phyloP scores from a whole-genome alignment of 2,329 filamentous ascomycete genomes.

The Arthrobotrys pseudoclavata region DNA sequence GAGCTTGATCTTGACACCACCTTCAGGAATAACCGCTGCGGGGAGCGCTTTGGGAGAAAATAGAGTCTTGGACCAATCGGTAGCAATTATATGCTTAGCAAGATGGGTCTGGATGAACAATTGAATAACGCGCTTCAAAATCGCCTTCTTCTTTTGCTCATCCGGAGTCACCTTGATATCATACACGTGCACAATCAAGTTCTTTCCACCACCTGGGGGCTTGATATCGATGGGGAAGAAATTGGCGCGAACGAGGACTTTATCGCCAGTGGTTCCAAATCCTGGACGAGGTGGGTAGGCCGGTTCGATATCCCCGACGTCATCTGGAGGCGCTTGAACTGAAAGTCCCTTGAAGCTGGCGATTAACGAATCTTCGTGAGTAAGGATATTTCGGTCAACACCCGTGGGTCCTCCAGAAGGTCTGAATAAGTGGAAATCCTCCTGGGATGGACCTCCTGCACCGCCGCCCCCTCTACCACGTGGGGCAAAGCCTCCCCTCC shows the following conservation, averaged over 20 bases:
- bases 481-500: constrained; percentile 61
- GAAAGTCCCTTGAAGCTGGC: constrained; percentile 53
- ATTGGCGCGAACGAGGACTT: constrained; percentile 62
- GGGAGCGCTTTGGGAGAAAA: constrained; percentile 60
- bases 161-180: constrained; percentile 62
- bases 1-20: constrained; percentile 61
- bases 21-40: constrained; percentile 41
- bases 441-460: constrained; percentile 42
- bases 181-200: constrained; percentile 61
- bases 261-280: constrained; percentile 62
- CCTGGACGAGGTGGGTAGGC: constrained; percentile 60
- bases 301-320: constrained; percentile 48
- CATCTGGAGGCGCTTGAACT: constrained; percentile 40
- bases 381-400: constrained; percentile 62
- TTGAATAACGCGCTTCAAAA: constrained; percentile 60
- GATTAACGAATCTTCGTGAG: constrained; percentile 64
- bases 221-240: constrained; percentile 62
- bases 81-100: constrained; percentile 59
- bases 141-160: constrained; percentile 61
- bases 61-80: constrained; percentile 62
- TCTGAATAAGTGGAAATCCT: constrained; percentile 35
- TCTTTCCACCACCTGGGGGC: constrained; percentile 24
- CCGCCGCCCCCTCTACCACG: constrained; percentile 55
- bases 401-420: constrained; percentile 55
- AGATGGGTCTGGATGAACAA: constrained; percentile 51